A percentile compares a stretch with the other conserved stretches of the same genome.
These are phyloP conservation scores for Sordariomycetes sp. DNA, from an alignment of 2,329 filamentous ascomycete genomes.

Conservation along the genomic window DNA sequence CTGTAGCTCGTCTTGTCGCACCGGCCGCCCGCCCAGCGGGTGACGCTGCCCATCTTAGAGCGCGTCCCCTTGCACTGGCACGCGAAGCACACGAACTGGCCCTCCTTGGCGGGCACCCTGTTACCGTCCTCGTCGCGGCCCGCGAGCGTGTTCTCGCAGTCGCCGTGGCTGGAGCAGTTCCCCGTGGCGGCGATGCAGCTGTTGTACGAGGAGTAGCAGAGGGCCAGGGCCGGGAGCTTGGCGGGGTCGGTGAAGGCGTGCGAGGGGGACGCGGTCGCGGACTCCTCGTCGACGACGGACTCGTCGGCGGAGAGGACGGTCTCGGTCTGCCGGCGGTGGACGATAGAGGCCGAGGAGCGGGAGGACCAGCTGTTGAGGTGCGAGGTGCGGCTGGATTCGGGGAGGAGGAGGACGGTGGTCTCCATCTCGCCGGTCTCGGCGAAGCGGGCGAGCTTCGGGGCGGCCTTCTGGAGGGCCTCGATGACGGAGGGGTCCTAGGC, in stretches of 20 bases:
- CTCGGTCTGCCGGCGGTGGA: conserved; percentile 38
- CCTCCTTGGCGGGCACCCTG: conserved; percentile 27
- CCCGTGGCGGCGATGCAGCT: conserved; percentile 61
- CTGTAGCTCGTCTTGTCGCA: conserved; percentile 92
- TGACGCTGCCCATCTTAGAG: conserved; percentile 45
- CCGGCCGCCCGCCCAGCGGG: conserved; percentile 71
- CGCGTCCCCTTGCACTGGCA: conserved; percentile 62
- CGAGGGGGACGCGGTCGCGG: conserved; percentile 11
- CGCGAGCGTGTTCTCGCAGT: conserved; percentile 58
- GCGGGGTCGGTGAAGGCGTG: conserved; percentile 12
- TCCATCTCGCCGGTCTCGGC: conserved; percentile 41
- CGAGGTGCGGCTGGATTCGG: conserved; percentile 28
- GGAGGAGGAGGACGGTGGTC: conserved; percentile 44
- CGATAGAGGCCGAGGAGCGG: conserved; percentile 20
- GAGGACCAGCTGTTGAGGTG: conserved; percentile 27
- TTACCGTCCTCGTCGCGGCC: conserved; percentile 22
- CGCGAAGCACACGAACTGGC: conserved; percentile 53
- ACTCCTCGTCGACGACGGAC: conserved; percentile 15
- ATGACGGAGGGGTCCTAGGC: conserved; percentile 28
- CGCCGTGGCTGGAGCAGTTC: conserved; percentile 74
- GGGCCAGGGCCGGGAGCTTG: conserved; percentile 39
- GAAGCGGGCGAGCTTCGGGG: conserved; percentile 32
- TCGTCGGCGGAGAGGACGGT: conserved; percentile 26
- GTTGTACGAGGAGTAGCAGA: conserved; percentile 64
- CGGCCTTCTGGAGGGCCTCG: conserved; percentile 28